These are phyloP conservation scores for Fusarium newnesense DNA, from an alignment of 2,329 filamentous ascomycete species.

Conservation along the genomic window DNA sequence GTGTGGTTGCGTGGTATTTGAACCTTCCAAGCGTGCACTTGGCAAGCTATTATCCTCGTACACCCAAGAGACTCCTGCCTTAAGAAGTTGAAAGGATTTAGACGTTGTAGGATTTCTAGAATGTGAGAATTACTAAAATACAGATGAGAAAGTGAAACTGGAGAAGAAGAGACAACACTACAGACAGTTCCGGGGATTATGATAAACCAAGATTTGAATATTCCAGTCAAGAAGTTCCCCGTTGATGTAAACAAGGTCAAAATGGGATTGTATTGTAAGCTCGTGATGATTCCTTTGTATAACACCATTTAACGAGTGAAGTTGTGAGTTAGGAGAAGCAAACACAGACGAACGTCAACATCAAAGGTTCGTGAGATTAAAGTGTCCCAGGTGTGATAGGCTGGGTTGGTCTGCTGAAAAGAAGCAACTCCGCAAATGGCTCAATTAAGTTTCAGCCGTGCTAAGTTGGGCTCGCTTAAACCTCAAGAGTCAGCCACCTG, in stretches of 20 bases:
- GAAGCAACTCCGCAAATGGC: not conserved
- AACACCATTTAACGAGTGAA: not conserved
- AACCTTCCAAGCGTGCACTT: constrained; percentile 69
- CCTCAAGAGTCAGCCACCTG: constrained; percentile 1
- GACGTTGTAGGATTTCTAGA: not conserved
- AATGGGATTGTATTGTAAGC: not conserved
- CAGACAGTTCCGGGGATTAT: not conserved
- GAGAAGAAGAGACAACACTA: not conserved
- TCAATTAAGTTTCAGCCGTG: not conserved
- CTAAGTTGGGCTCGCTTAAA: not conserved
- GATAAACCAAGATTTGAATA: not conserved
- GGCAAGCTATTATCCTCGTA: constrained; percentile 67
- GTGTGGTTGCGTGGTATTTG: constrained; percentile 77
- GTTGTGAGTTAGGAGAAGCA: not conserved
- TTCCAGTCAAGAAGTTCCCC: not conserved
- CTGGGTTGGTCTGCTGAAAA: not conserved
- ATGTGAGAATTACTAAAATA: constrained; percentile 9
- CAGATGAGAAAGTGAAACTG: not conserved
- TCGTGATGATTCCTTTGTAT: not conserved
- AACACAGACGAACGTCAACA: not conserved
- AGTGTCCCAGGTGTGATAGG: not conserved
- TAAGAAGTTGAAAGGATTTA: constrained; percentile 41
- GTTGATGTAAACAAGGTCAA: not conserved
- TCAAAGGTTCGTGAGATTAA: not conserved
- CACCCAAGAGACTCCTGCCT: constrained; percentile 67